Percentiles rank a stretch among this genome's conserved stretches.
These are phyloP conservation scores for Linnemannia schmuckeri DNA, from an alignment of 192 early-diverging fungal species.

Conservation along the genomic window DNA sequence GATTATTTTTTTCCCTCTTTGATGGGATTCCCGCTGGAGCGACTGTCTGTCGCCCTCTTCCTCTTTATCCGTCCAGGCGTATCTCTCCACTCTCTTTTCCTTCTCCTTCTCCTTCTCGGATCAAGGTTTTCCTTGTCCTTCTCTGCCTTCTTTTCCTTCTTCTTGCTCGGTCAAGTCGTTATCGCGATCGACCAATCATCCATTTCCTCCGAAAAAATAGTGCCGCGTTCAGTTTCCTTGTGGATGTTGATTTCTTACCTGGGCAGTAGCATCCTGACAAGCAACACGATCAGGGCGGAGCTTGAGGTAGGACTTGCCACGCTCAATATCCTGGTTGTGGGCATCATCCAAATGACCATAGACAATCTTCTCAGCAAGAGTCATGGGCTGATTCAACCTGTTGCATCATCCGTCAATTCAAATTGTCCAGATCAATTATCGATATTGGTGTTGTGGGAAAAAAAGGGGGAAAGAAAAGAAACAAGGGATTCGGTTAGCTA, in stretches of 20 bases:
- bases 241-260: constrained; percentile 44
- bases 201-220: not conserved
- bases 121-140: not conserved
- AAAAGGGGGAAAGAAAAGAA: not conserved
- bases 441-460: not conserved
- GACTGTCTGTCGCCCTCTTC: not conserved
- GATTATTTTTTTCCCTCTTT: not conserved
- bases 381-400: constrained; percentile 91
- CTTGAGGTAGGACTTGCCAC: constrained; percentile 94
- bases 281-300: constrained; percentile 99
- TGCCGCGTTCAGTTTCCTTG: not conserved
- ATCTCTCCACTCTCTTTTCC: not conserved
- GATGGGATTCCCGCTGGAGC: not conserved
- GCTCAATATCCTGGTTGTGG: constrained; percentile 92
- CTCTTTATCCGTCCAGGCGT: constrained; percentile 1
- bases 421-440: not conserved
- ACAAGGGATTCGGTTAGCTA: not conserved
- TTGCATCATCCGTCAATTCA: not conserved
- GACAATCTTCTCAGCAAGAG: constrained; percentile 97
- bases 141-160: not conserved
- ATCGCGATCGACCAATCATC: not conserved
- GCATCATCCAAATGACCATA: constrained; percentile 98
- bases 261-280: constrained; percentile 98
- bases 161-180: not conserved
- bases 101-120: not conserved